Conservation (phyloP, 176 grass and related monocot genomes). For the Triticum turgidum region DNA sequence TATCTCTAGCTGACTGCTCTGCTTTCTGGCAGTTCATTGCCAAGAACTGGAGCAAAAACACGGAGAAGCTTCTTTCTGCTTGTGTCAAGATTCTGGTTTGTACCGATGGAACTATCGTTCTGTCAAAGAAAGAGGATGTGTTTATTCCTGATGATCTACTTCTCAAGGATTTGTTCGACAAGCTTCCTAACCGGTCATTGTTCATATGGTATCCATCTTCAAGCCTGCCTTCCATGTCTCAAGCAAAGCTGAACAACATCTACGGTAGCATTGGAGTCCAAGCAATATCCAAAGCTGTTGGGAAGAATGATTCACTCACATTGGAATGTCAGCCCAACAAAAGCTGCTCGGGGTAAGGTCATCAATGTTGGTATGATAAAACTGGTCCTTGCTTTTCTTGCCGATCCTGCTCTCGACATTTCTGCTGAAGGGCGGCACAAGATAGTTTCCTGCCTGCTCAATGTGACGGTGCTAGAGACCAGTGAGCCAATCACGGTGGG, state of each 20-base stretch:
- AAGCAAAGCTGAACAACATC: slow-evolving; percentile 46
- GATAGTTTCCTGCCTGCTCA: slow-evolving; percentile 33
- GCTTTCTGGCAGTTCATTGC: slow-evolving; percentile 64
- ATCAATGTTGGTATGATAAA: slow-evolving; percentile 38
- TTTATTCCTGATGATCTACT: slow-evolving; percentile 78
- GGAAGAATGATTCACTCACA: slow-evolving; percentile 36
- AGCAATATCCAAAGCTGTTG: slow-evolving; percentile 49
- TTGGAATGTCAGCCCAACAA: neutral
- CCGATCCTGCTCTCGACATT: slow-evolving; percentile 43
- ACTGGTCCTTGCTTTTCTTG: slow-evolving; percentile 50
- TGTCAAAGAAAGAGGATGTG: slow-evolving; percentile 41
- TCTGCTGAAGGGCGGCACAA: slow-evolving; percentile 28
- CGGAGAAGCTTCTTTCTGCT: slow-evolving; percentile 28
- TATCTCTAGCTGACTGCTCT: slow-evolving; percentile 35
- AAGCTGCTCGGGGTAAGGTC: neutral
- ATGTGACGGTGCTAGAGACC: slow-evolving; percentile 43
- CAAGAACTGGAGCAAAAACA: slow-evolving; percentile 31
- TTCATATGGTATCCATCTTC: slow-evolving; percentile 66
- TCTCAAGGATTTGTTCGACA: slow-evolving; percentile 55
- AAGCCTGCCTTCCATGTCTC: slow-evolving; percentile 15
- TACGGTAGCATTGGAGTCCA: slow-evolving; percentile 50
- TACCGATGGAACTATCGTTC: slow-evolving; percentile 14
- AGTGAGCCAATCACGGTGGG: slow-evolving; percentile 41
- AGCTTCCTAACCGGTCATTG: slow-evolving; percentile 22
- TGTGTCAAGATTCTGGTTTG: slow-evolving; percentile 53